Evolutionary conservation across 305 asterid genomes (phyloP), one percentile per base, ranked within the genome.

Genomic region (Rubia peregrina): DNA sequence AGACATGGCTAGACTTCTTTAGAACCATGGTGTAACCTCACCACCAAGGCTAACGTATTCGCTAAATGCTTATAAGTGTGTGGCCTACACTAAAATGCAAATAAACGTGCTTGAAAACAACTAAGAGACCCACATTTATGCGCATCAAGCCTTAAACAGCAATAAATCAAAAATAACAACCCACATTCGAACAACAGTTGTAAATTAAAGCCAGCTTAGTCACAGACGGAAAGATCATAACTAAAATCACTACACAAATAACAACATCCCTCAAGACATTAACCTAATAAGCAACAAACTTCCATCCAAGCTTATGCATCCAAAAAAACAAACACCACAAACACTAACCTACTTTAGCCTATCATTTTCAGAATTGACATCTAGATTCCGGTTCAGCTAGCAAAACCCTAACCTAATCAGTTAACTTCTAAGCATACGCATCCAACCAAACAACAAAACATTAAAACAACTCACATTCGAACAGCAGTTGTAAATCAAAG

Each of bases 1-100:
- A 66, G 26, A 38, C 46, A 12, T 69, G 61, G 36, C 8, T 19
- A 14, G 44, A 33, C 38, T 33, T 33, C 38, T 19, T 67, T 7
- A 55, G 40, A 4, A 17, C 22, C 44, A 21, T 38, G 36, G 9
- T 19, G 3, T 19, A 69, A 21, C 7, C 36, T 41, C 43, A 49
- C 40, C 66, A 62, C 48, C 44, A 62, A 62, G 38, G 64, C 36
- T 59, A 36, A 67, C 41, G 8, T 40, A 57, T 66, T 17, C 42
- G 48, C 14, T 40, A n/a, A 40, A 26, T 22, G 44, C 33, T 61
- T 41, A 53, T 16, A 4, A 53, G 24, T 22, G 67, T 38, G n/a
- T 14, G 7, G 13, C 59, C 59, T 61, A 6, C 19, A 14, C 42
- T 14, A 22, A 57, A 24, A 22, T 57, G 62, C 62, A 4, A 57